Base-by-base conservation (phyloP, 2,329 filamentous ascomycete species). In the Celoporthe dispersa region DNA sequence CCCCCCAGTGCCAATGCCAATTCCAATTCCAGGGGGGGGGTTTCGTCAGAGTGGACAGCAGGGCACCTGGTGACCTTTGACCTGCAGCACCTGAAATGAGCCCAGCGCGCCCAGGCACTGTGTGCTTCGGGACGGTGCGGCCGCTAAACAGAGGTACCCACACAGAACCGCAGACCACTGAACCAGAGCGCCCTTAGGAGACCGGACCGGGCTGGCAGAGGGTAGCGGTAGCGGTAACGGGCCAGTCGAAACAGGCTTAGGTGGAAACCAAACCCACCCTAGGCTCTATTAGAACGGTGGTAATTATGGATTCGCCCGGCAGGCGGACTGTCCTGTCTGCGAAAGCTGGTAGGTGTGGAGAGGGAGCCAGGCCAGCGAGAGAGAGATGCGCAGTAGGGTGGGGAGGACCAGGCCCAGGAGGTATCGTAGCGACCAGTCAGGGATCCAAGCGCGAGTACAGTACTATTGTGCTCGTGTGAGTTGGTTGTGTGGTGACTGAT, bases 11-110 rank as follows among this genome's bases (percentile, higher is more conserved):
- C 44, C 44, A 48, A 8, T 48, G 44, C 44, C 62, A 48, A 48
- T 51, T 48, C 64, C 64, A 67, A 66, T 71, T 70, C 70, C 70
- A 68, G 68, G 70, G 70, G 68, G 59, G 19, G 59, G 25, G 25
- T 25, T 28, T 9, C 7, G 67, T 28, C 28, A 61, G 39, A n/a
- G 28, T n/a, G 57, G 62, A 41, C 61, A 51, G 16, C 41, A 41
- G 61, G 61, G 61, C 62, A 48, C 39, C 62, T 41, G 62, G 62
- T 51, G 62, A 64, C 62, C 59, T 37, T 28, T 12, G 35, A 63
- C n/a, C 22, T 28, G 35, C 14, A 44, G 44, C 44, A 48, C 44
- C 60, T 28, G 60, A 16, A 39, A 19, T 48, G n/a, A n/a, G 39
- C 37, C 16, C 33, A 25, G 35, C 28, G n/a, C 11, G 16, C n/a